Conservation (phyloP, 2,329 filamentous ascomycete genomes). For the Alternaria brassicae region DNA sequence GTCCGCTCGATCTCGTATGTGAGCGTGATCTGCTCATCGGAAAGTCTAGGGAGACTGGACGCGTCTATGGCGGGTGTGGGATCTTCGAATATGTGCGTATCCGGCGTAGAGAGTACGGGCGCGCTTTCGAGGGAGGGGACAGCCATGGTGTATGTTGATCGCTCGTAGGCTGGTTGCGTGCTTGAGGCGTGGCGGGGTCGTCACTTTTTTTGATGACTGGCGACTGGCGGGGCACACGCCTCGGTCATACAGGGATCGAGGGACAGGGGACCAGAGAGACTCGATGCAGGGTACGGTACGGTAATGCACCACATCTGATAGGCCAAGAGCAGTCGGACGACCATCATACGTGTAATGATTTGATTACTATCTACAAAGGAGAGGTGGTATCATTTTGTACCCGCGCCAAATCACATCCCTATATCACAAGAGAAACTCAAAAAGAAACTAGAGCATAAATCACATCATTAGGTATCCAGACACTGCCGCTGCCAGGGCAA, state of each 20-base stretch:
- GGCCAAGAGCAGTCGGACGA: background rate
- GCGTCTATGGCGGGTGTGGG: constrained; percentile 53
- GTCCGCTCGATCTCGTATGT: constrained; percentile 89
- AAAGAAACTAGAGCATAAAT: background rate
- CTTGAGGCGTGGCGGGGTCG: constrained; percentile 23
- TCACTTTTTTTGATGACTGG: constrained; percentile 20
- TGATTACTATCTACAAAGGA: constrained; percentile 10
- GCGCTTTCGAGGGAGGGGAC: constrained; percentile 47
- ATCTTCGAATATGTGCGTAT: constrained; percentile 66
- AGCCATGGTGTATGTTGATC: constrained; percentile 33
- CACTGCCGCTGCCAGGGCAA: constrained; percentile 27
- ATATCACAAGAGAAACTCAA: background rate
- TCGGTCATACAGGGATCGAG: constrained; percentile 16
- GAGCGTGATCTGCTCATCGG: constrained; percentile 73
- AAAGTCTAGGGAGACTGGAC: constrained; percentile 48
- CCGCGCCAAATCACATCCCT: constrained; percentile 6
- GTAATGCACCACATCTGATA: constrained; percentile 9
- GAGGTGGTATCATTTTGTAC: constrained; percentile 10
- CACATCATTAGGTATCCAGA: constrained; percentile 27
- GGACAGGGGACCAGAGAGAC: constrained; percentile 15
- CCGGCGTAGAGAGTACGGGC: constrained; percentile 69
- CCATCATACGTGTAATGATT: background rate
- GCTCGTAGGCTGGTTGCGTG: constrained; percentile 1
- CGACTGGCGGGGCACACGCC: constrained; percentile 17
- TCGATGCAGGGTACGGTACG: constrained; percentile 11